Base-by-base conservation (phyloP, 148 eudicot genomes). In the Agrostemma githago region DNA sequence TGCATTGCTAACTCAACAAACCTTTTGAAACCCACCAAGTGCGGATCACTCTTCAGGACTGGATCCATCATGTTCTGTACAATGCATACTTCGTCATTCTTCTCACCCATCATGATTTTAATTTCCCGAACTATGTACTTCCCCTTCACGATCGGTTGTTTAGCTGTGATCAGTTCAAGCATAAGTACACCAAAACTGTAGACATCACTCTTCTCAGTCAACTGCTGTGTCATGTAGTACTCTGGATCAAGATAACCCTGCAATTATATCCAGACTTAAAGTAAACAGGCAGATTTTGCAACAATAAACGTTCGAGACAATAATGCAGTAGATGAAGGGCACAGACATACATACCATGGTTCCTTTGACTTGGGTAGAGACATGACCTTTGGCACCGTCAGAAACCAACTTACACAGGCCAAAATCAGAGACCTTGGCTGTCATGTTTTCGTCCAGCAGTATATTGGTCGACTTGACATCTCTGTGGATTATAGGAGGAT, bases 211-310 rank as follows among this genome's bases (percentile, higher is more conserved):
- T 90, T 95, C 51, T 95, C 97, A 5, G 98, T 95, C 48, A 95
- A 51, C 74, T 95, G 97, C 78, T 95, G 98, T 42, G 89, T 89
- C 89, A 92, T 77, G 89, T 92, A 95, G 82, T 95, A 95, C 76
- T 95, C 98, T 0, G 98, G 98, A 82, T 95, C 98, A 6, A 95
- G 86, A 72, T 95, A 95, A 40, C 98, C 98, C 98, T 95, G 82
- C 79, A 78, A 81, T 11, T 12, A 57, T 39, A 72, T 68, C 20
- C 61, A n/a, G 20, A 71, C 17, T 17, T 10, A 62, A 1, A 70
- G 17, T 38, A 6, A 63, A 20, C 56, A 61, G 43, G 6, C 8
- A 59, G 12, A 4, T 46, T 53, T 53, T 8, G 41, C 34, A 26
- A 26, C 34, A 26, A 26, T 26, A 26, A 26, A 26, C 34, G 21